Evolutionary conservation across 169 alveolate genomes (phyloP).

Genomic region (Amoebophrya sp.): DNA sequence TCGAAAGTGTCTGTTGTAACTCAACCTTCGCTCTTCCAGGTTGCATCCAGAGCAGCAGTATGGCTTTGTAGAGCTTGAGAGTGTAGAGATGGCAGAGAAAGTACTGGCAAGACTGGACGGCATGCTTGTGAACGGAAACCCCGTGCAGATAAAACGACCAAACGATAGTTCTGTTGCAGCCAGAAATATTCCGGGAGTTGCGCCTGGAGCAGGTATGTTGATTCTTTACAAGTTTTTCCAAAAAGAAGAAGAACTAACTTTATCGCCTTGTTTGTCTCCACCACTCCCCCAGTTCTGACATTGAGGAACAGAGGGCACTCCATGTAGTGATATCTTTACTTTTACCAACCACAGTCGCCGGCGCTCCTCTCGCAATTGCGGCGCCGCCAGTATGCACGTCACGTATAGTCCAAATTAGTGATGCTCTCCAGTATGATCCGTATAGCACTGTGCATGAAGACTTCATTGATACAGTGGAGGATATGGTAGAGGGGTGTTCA

Average conservation of each 20-base stretch:
- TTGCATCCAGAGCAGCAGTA: neutral
- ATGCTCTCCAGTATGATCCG: neutral
- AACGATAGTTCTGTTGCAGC: neutral
- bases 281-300: too few relatives aligned
- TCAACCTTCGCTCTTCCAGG: neutral
- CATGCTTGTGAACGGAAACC: neutral
- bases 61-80: neutral
- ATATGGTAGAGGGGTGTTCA: neutral
- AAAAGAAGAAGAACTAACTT: too few relatives aligned
- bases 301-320: too few relatives aligned
- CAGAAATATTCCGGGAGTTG: neutral
- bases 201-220: neutral
- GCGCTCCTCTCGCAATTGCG: neutral
- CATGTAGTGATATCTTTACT: too few relatives aligned
- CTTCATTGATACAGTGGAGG: neutral
- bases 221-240: neutral
- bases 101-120: neutral
- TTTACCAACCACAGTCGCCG: neutral
- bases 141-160: neutral
- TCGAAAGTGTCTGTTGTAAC: neutral
- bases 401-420: neutral
- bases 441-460: neutral
- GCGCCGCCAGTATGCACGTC: slow-evolving; percentile 24
- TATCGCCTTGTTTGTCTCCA: too few relatives aligned
- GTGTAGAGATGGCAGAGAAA: neutral